These are phyloP conservation scores for Plasmodium sp. DNA, from an alignment of 169 alveolate species.

Conservation along the genomic window DNA sequence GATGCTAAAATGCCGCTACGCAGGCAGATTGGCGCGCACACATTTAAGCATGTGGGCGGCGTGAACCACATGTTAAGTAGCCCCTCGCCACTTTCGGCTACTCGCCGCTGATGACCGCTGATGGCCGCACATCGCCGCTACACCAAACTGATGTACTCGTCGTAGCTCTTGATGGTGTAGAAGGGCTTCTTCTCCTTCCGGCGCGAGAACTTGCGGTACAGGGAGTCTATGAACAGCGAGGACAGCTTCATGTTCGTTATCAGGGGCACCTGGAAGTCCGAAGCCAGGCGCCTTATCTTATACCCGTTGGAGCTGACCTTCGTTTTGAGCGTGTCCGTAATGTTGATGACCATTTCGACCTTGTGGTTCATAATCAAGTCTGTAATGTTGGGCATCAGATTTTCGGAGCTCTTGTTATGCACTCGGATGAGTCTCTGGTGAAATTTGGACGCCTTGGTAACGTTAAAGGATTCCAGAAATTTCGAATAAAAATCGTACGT, in stretches of 20 bases:
- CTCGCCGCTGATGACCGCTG: background rate
- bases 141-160: constrained; percentile 78
- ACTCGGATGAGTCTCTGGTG: constrained; percentile 76
- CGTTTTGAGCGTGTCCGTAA: constrained; percentile 77
- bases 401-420: constrained; percentile 64
- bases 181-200: constrained; percentile 78
- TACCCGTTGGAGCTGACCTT: constrained; percentile 78
- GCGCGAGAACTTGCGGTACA: constrained; percentile 76
- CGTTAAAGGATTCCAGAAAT: constrained; percentile 49
- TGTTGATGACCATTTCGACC: constrained; percentile 82
- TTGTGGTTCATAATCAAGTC: constrained; percentile 78
- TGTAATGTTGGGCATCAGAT: constrained; percentile 44
- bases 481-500: constrained; percentile 76
- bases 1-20: background rate
- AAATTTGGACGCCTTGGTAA: constrained; percentile 62
- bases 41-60: background rate
- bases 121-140: background rate
- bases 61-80: background rate
- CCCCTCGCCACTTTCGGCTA: background rate
- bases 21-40: background rate
- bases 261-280: constrained; percentile 77
- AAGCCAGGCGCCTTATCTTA: constrained; percentile 81
- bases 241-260: constrained; percentile 81
- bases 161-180: constrained; percentile 81
- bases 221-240: constrained; percentile 79